phyloP scores from a whole-genome alignment of 306 rosid species.

The Castanea mollissima region DNA sequence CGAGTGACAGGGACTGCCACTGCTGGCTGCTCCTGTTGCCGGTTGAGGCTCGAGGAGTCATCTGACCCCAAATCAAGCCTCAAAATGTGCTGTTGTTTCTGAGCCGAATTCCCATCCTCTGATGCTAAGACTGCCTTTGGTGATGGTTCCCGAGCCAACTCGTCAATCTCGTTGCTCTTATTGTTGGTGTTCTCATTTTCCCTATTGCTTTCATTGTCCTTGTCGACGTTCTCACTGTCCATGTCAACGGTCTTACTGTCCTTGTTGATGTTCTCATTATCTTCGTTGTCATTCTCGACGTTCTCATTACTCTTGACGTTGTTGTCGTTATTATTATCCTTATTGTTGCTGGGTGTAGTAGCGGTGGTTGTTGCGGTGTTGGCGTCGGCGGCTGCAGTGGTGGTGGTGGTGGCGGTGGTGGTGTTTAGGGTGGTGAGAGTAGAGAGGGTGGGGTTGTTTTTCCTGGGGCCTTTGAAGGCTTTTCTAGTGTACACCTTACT shows the following conservation, averaged over 20 bases:
- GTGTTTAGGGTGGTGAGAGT: conserved; percentile 1
- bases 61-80: conserved; percentile 42
- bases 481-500: conserved; percentile 73
- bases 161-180: conserved; percentile 8
- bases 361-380: too few species aligned
- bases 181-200: conserved; percentile 10
- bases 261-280: neutral
- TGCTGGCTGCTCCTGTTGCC: conserved; percentile 31
- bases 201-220: conserved; percentile 8
- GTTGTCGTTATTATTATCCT: neutral
- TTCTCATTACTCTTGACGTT: neutral
- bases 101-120: conserved; percentile 43
- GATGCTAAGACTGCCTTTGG: neutral
- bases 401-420: neutral
- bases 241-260: neutral
- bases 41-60: conserved; percentile 44
- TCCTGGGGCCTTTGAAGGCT: conserved; percentile 54
- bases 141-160: conserved; percentile 20
- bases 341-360: too few species aligned
- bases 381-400: neutral
- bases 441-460: conserved; percentile 20
- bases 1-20: conserved; percentile 22
- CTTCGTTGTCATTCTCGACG: neutral
- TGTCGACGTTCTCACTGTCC: neutral
- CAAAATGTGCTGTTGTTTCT: conserved; percentile 20